Evolutionary conservation across 2,329 filamentous ascomycete genomes (phyloP).

Genomic region (Diplodia intermedia): DNA sequence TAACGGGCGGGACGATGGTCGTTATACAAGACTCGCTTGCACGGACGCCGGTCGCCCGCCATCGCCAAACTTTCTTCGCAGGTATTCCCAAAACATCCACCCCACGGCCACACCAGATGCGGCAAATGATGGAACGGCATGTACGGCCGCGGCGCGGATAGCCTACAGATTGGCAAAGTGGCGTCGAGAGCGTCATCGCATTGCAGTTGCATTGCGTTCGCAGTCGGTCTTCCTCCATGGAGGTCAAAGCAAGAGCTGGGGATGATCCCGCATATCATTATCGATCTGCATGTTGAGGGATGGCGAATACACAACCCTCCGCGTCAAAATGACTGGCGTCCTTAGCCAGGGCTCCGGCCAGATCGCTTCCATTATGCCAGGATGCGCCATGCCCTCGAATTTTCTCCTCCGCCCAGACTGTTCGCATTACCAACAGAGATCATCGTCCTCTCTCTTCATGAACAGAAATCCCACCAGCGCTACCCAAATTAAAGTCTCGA

Average conservation of each 20-base stretch:
- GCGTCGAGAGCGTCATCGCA: not conserved
- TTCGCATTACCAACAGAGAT: slow-evolving; percentile 2
- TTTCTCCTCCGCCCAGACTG: not conserved
- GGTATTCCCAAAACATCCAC: not conserved
- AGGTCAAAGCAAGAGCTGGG: not conserved
- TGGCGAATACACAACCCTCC: not conserved
- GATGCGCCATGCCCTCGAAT: not conserved
- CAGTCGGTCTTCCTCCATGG: not conserved
- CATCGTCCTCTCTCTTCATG: slow-evolving; percentile 1
- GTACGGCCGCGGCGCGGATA: not conserved
- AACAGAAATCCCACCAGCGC: not conserved
- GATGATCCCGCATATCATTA: not conserved
- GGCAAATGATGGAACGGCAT: not conserved
- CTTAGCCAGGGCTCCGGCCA: not conserved
- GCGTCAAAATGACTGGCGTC: not conserved
- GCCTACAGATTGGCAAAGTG: not conserved
- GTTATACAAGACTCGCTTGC: not conserved
- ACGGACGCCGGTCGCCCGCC: not conserved
- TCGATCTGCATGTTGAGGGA: not conserved
- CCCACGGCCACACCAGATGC: not conserved
- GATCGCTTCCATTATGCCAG: not conserved
- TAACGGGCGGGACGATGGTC: not conserved
- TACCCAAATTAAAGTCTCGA: slow-evolving; percentile 42
- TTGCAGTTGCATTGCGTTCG: not conserved
- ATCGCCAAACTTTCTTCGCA: too few species aligned